Base-by-base conservation (phyloP, 441 rosid genomes). In the Melastoma candidum region DNA sequence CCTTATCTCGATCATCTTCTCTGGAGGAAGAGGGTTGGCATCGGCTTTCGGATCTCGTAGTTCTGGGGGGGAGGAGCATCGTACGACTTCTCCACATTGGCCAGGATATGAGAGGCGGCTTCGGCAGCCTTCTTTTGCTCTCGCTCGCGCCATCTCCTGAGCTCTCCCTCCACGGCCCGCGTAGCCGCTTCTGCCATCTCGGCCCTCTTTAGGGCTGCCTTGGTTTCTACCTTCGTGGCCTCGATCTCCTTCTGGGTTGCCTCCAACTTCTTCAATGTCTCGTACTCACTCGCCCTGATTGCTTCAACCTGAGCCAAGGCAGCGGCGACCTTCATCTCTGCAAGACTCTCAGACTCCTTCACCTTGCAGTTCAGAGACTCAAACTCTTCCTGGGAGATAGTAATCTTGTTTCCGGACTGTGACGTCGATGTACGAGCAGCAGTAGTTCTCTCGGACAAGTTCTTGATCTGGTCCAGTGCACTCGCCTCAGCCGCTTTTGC, bases 101-200 rank as follows among this genome's bases (percentile, higher is more conserved):
- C 86, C 43, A 85, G 70, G 69, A 88, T 84, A 48, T 85, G 76
- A 2, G 97, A 64, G 8, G 88, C 93, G 13, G 73, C 77, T 76
- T 84, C 95, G 52, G 84, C 83, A 26, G 95, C 95, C 71, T 84
- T 88, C 82, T 83, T 84, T 63, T 82, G 86, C 59, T 88, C 94
- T 64, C 88, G 68, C 69, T 88, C 95, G 0, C 80, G 85, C 98
- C 97, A 84, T 68, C 81, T 86, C 61, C 74, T 69, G 29, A 93
- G 95, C 68, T 88, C 98, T 68, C 95, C 96, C 77, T 93, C 90
- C 36, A 93, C 92, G 0, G 93, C 95, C 60, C 59, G 80, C 79
- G 78, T 86, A 29, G 98, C 98, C 43, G 97, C 93, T 74, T 93
- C 96, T 14, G 97, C 94, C 93, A 83, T 86, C 69, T 86, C 85